phyloP scores from a whole-genome alignment of 2,329 filamentous ascomycete genomes.

The Simplicillium sp. region DNA sequence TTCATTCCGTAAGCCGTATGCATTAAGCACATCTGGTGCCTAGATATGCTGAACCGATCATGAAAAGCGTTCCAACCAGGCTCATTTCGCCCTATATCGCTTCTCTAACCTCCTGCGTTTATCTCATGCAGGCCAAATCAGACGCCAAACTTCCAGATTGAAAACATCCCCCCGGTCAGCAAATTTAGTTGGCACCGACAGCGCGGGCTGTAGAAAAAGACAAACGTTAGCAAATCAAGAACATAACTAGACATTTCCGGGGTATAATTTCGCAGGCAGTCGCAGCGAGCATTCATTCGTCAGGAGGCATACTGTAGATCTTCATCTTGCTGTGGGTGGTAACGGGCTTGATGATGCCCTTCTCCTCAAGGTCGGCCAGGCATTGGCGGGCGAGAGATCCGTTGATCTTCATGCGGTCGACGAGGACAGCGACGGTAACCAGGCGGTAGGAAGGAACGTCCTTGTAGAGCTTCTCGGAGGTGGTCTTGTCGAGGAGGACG shows the following conservation, averaged over 20 bases:
- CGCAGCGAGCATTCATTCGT: too few relatives aligned
- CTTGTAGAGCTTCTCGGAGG: slow-evolving; percentile 98
- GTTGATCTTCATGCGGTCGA: slow-evolving; percentile 99
- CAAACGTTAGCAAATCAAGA: slow-evolving; percentile 14
- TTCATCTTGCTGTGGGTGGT: slow-evolving; percentile 94
- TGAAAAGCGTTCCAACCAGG: slow-evolving; percentile 29
- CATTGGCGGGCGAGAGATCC: slow-evolving; percentile 88
- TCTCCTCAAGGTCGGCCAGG: slow-evolving; percentile 90
- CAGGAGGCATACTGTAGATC: slow-evolving; percentile 72
- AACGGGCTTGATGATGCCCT: slow-evolving; percentile 96
- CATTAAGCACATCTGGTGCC: slow-evolving; percentile 25
- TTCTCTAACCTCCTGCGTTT: slow-evolving; percentile 23
- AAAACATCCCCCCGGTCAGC: slow-evolving; percentile 18
- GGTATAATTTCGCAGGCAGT: background rate
- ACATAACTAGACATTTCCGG: too few relatives aligned
- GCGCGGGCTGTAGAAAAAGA: slow-evolving; percentile 42
- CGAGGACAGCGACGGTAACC: slow-evolving; percentile 95
- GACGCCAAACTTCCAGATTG: slow-evolving; percentile 28
- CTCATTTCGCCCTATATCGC: slow-evolving; percentile 23
- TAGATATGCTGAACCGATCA: slow-evolving; percentile 27
- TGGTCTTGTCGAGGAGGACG: slow-evolving; percentile 97
- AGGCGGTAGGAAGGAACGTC: slow-evolving; percentile 99
- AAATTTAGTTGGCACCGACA: slow-evolving; percentile 40
- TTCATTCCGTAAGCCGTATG: slow-evolving; percentile 28
- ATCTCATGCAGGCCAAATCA: slow-evolving; percentile 24